Evolutionary conservation across 768 basidiomycete genomes (phyloP).

Genomic region (Grammothele lineata): DNA sequence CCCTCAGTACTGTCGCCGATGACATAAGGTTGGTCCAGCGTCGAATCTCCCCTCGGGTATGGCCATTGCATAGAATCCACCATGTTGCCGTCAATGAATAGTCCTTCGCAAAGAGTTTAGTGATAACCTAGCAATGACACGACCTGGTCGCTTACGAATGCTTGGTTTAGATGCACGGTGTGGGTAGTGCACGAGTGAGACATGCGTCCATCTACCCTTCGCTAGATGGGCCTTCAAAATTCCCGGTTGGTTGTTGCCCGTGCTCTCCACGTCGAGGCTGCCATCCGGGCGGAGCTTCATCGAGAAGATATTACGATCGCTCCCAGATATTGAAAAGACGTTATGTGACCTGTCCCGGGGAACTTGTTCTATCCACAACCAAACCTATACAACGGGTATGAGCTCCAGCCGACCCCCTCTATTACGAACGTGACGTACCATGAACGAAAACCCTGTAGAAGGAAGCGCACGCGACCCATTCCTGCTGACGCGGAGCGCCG

Average conservation of each 20-base stretch:
- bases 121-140: too few relatives aligned
- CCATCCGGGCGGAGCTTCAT: constrained; percentile 54
- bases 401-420: too few relatives aligned
- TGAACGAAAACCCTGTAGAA: constrained; percentile 63
- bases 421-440: constrained; percentile 38
- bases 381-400: constrained; percentile 41
- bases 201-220: constrained; percentile 67
- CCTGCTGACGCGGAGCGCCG: constrained; percentile 47
- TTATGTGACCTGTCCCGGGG: constrained; percentile 29
- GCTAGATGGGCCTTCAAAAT: constrained; percentile 44
- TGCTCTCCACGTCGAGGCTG: constrained; percentile 43
- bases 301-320: constrained; percentile 33
- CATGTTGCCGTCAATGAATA: constrained; percentile 72
- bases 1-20: constrained; percentile 49
- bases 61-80: constrained; percentile 57
- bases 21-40: constrained; percentile 37
- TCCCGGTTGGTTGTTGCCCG: constrained; percentile 34
- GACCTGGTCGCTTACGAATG: constrained; percentile 41
- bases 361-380: constrained; percentile 46
- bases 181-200: constrained; percentile 63
- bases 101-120: constrained; percentile 36
- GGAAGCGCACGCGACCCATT: constrained; percentile 52
- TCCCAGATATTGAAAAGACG: constrained; percentile 34
- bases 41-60: constrained; percentile 53
- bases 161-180: constrained; percentile 50